A percentile compares a stretch with the other conserved stretches of the same genome.
Evolutionary conservation across 1,139 yeast species (phyloP).

Genomic region (Hyphopichia buzzinii): DNA sequence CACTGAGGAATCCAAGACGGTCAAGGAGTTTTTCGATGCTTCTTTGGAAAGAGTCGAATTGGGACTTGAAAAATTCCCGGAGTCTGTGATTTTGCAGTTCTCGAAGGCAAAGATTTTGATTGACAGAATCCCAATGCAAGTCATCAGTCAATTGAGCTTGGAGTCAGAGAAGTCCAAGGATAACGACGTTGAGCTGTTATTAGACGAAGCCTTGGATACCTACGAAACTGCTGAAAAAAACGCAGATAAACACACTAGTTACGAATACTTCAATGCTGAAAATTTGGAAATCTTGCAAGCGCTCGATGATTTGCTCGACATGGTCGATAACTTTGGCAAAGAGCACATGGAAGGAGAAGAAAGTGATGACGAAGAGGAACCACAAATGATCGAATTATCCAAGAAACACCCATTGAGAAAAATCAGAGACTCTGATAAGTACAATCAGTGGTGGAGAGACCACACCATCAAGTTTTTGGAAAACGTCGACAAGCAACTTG

Average conservation of each 20-base stretch:
- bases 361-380: conserved; percentile 27
- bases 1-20: conserved; percentile 33
- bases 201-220: conserved; percentile 40
- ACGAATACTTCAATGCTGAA: conserved; percentile 32
- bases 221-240: conserved; percentile 46
- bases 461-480: conserved; percentile 46
- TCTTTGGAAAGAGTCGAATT: conserved; percentile 67
- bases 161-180: conserved; percentile 27
- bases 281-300: conserved; percentile 52
- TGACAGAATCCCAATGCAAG: conserved; percentile 57
- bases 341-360: conserved; percentile 44
- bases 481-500: conserved; percentile 25
- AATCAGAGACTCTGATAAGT: conserved; percentile 35
- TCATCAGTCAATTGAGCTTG: conserved; percentile 46
- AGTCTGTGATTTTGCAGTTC: conserved; percentile 45
- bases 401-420: conserved; percentile 54
- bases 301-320: conserved; percentile 64
- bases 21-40: conserved; percentile 60
- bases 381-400: conserved; percentile 29
- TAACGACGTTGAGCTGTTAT: conserved; percentile 33
- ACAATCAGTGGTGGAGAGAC: conserved; percentile 56
- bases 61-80: conserved; percentile 54
- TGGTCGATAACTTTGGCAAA: conserved; percentile 62
- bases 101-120: conserved; percentile 56
- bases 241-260: conserved; percentile 25